Conservation (phyloP, 192 early-diverging fungal genomes). For the Irineochytrium annulatum region DNA sequence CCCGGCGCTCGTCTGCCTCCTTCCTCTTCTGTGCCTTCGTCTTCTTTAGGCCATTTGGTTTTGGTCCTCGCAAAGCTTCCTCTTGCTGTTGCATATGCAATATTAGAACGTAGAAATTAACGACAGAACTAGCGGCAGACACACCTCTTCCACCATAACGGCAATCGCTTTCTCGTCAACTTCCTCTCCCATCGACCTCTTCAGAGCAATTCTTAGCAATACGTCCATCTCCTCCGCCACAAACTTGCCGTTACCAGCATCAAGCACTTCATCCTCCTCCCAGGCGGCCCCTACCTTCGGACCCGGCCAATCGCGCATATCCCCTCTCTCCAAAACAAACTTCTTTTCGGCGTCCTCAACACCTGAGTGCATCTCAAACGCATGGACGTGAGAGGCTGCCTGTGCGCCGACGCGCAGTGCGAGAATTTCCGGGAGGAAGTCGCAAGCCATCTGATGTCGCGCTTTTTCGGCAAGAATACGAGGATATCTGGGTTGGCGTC, state of each 20-base stretch:
- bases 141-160: not conserved
- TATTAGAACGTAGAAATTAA: too few species aligned
- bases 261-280: slow-evolving; percentile 2
- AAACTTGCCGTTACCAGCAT: not conserved
- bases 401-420: not conserved
- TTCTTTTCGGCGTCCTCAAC: slow-evolving; percentile 8
- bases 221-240: not conserved
- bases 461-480: slow-evolving; percentile 18
- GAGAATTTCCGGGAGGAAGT: slow-evolving; percentile 4
- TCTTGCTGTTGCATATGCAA: too few species aligned
- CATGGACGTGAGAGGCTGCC: slow-evolving; percentile 8
- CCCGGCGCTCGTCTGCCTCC: not conserved
- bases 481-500: slow-evolving; percentile 19
- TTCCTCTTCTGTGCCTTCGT: not conserved
- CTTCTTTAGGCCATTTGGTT: too few species aligned
- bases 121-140: too few species aligned
- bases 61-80: too few species aligned
- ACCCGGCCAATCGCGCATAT: slow-evolving; percentile 4
- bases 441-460: slow-evolving; percentile 3
- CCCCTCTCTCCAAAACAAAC: slow-evolving; percentile 16
- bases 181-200: not conserved
- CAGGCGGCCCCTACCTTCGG: not conserved
- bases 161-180: not conserved
- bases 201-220: not conserved
- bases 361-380: slow-evolving; percentile 12